Percentiles rank a stretch among this genome's conserved stretches.
These are phyloP conservation scores for Acer negundo DNA, from an alignment of 345 rosid species.

Conservation along the genomic window DNA sequence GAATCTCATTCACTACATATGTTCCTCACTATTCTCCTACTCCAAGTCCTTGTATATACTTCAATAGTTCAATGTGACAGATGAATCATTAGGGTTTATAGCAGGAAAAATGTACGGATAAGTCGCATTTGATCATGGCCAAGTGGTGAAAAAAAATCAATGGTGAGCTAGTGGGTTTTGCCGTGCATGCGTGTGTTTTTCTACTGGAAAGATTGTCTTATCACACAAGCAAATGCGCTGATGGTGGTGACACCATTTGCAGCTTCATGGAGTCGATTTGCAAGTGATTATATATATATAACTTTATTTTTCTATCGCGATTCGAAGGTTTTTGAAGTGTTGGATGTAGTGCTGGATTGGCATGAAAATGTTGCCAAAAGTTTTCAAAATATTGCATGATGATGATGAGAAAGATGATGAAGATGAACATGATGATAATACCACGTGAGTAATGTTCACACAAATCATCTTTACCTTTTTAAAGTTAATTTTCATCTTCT, in stretches of 20 bases:
- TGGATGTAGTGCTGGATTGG: not conserved
- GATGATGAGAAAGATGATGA: not conserved
- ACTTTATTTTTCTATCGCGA: not conserved
- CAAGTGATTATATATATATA: too few species aligned
- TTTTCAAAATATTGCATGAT: conserved; percentile 10
- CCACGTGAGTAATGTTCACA: conserved; percentile 3
- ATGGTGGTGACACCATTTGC: not conserved
- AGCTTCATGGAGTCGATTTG: not conserved
- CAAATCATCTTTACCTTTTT: too few species aligned
- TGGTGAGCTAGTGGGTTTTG: not conserved
- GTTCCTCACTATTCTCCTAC: too few species aligned
- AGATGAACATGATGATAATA: not conserved
- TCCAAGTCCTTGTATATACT: not conserved
- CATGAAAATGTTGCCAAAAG: not conserved
- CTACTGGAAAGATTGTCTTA: not conserved
- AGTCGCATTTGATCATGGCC: not conserved
- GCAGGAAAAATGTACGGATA: not conserved
- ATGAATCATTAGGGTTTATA: not conserved
- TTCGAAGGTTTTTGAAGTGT: not conserved
- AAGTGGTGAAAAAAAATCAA: not conserved
- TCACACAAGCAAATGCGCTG: not conserved
- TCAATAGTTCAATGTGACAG: not conserved
- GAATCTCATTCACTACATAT: too few species aligned
- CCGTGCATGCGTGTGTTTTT: not conserved
- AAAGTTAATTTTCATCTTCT: too few species aligned